These are phyloP conservation scores for Epichloe hybrida DNA, from an alignment of 2,329 filamentous ascomycete genomes.

Conservation along the genomic window DNA sequence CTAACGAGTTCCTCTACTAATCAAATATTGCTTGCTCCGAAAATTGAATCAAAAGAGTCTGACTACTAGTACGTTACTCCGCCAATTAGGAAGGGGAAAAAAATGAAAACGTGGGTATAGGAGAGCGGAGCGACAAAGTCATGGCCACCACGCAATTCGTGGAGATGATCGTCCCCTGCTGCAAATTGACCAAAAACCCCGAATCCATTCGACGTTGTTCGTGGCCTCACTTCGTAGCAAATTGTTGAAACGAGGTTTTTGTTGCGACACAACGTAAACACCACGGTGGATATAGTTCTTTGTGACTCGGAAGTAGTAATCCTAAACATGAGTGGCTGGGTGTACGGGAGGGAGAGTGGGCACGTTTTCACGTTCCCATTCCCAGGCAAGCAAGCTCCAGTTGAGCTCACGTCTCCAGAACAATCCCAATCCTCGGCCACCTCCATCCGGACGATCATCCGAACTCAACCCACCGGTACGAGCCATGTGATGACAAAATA, in stretches of 20 bases:
- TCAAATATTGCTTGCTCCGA: background rate
- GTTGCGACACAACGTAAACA: background rate
- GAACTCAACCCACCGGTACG: slow-evolving; percentile 72
- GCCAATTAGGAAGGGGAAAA: background rate
- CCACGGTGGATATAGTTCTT: slow-evolving; percentile 16
- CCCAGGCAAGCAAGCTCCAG: slow-evolving; percentile 75
- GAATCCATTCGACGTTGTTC: background rate
- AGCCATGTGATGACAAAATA: slow-evolving; percentile 69
- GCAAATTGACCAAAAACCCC: background rate
- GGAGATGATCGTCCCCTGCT: background rate
- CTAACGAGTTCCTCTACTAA: background rate
- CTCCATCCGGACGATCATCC: slow-evolving; percentile 48
- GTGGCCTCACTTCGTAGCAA: background rate
- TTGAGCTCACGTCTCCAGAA: slow-evolving; percentile 69
- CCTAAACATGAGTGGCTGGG: slow-evolving; percentile 36
- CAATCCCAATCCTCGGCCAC: slow-evolving; percentile 49
- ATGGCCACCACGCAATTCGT: background rate
- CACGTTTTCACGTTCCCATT: slow-evolving; percentile 44
- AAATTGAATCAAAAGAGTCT: background rate
- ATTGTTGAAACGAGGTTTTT: background rate
- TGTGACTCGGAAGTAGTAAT: slow-evolving; percentile 28
- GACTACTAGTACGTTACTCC: background rate
- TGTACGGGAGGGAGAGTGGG: slow-evolving; percentile 28
- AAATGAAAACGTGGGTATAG: background rate
- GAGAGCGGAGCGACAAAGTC: background rate